These are phyloP conservation scores for Lactarius evosmus DNA, from an alignment of 768 basidiomycete species.

Conservation along the genomic window DNA sequence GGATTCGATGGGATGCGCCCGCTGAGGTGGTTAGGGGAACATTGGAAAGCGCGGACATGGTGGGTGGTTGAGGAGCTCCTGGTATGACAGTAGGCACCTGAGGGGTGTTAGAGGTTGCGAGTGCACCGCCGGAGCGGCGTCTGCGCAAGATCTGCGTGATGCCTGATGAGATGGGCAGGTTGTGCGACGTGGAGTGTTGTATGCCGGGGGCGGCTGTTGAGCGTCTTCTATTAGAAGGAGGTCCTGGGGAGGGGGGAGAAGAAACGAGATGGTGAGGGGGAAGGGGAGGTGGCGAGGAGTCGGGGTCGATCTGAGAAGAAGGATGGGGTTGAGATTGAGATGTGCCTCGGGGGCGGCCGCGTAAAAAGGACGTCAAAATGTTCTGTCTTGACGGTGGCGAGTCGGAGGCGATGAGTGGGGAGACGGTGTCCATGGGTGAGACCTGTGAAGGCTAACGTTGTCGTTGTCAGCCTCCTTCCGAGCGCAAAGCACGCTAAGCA, in stretches of 20 bases:
- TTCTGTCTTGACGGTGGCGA: slow-evolving; percentile 47
- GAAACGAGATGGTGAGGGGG: slow-evolving; percentile 33
- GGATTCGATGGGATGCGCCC: slow-evolving; percentile 63
- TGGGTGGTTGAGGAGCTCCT: slow-evolving; percentile 28
- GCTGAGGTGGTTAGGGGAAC: slow-evolving; percentile 25
- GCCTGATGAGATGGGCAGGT: slow-evolving; percentile 36
- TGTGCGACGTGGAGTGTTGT: slow-evolving; percentile 39
- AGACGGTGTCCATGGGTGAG: slow-evolving; percentile 11
- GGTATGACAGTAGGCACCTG: slow-evolving; percentile 31
- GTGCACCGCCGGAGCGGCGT: slow-evolving; percentile 60
- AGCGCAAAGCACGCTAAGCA: background rate
- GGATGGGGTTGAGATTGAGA: slow-evolving; percentile 54
- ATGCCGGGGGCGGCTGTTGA: slow-evolving; percentile 40
- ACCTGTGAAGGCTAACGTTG: background rate
- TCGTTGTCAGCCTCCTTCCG: background rate
- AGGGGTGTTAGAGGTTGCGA: slow-evolving; percentile 35
- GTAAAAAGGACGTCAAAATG: slow-evolving; percentile 70
- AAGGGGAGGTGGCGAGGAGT: slow-evolving; percentile 46
- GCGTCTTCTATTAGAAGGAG: slow-evolving; percentile 38
- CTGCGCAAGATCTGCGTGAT: slow-evolving; percentile 64
- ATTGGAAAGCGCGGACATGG: slow-evolving; percentile 27
- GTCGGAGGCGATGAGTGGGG: slow-evolving; percentile 16
- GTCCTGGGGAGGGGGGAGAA: slow-evolving; percentile 31
- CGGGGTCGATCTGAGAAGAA: slow-evolving; percentile 36
- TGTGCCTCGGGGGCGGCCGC: slow-evolving; percentile 63